Conservation (phyloP, 1,284 basidiomycete species). For the Boletus albobrunnescens region DNA sequence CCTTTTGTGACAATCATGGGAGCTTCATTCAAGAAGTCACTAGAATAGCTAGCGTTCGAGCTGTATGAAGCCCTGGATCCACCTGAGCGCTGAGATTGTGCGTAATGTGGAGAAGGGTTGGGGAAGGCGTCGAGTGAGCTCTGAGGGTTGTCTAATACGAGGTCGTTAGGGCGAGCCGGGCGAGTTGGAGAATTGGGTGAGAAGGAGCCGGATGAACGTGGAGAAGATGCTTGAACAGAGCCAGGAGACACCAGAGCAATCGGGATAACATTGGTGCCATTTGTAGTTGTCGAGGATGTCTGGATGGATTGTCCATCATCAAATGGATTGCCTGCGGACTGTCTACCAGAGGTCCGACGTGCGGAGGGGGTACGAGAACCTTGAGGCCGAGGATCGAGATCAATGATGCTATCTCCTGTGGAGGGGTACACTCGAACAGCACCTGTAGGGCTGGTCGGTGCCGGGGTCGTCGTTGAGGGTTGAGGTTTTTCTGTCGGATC, state of each 20-base stretch:
- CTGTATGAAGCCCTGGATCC: slow-evolving; percentile 66
- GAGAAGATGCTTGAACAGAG: slow-evolving; percentile 33
- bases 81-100: slow-evolving; percentile 51
- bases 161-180: slow-evolving; percentile 58
- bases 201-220: slow-evolving; percentile 26
- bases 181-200: slow-evolving; percentile 47
- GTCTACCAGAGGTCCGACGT: slow-evolving; percentile 16
- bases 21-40: slow-evolving; percentile 73
- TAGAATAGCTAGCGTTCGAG: slow-evolving; percentile 69
- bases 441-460: slow-evolving; percentile 27
- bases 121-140: slow-evolving; percentile 51
- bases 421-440: slow-evolving; percentile 47
- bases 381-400: slow-evolving; percentile 53
- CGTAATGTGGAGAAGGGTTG: slow-evolving; percentile 39
- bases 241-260: slow-evolving; percentile 68
- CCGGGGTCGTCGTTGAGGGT: slow-evolving; percentile 21
- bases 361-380: slow-evolving; percentile 31
- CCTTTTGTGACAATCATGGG: slow-evolving; percentile 74
- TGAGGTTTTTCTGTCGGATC: slow-evolving; percentile 67
- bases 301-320: slow-evolving; percentile 72
- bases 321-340: slow-evolving; percentile 61
- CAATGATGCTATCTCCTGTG: slow-evolving; percentile 48
- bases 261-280: slow-evolving; percentile 78
- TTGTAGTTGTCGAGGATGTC: slow-evolving; percentile 63
- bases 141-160: slow-evolving; percentile 58